Conservation (phyloP, 2,329 filamentous ascomycete species). For the Paecilomyces sp. region DNA sequence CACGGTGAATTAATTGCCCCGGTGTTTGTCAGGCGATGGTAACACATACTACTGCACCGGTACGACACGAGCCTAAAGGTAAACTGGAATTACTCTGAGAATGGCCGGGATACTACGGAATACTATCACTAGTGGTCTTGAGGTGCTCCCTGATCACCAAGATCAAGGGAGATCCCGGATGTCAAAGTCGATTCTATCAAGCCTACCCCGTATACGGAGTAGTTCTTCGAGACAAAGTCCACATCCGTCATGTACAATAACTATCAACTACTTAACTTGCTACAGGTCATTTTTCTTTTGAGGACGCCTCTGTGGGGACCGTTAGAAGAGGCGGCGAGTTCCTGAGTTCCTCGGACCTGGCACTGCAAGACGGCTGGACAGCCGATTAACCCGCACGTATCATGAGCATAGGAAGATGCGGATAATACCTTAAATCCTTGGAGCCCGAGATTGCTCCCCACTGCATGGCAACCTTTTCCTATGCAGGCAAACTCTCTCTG, state of each 20-base stretch:
- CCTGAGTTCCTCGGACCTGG: background rate
- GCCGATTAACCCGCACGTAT: background rate
- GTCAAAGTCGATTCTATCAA: too few species aligned
- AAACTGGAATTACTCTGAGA: too few species aligned
- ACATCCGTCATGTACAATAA: background rate
- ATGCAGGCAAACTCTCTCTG: background rate
- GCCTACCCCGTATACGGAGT: background rate
- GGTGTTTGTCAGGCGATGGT: too few species aligned
- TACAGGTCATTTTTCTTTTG: background rate
- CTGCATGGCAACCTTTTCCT: background rate
- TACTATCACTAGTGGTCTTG: too few species aligned
- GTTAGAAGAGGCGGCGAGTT: background rate
- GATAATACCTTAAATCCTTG: background rate
- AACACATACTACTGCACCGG: too few species aligned
- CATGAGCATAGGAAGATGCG: background rate
- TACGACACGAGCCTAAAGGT: too few species aligned
- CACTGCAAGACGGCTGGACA: background rate
- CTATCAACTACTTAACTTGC: background rate
- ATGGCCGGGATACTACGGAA: too few species aligned
- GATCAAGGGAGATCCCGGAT: too few species aligned
- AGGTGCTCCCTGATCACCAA: too few species aligned
- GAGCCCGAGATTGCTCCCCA: background rate
- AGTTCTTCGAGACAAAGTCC: background rate
- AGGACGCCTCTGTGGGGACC: background rate
- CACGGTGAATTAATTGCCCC: too few species aligned